Percentiles rank a stretch among this genome's conserved stretches.
Conservation (phyloP, 306 rosid species). For the Ceratonia siliqua region DNA sequence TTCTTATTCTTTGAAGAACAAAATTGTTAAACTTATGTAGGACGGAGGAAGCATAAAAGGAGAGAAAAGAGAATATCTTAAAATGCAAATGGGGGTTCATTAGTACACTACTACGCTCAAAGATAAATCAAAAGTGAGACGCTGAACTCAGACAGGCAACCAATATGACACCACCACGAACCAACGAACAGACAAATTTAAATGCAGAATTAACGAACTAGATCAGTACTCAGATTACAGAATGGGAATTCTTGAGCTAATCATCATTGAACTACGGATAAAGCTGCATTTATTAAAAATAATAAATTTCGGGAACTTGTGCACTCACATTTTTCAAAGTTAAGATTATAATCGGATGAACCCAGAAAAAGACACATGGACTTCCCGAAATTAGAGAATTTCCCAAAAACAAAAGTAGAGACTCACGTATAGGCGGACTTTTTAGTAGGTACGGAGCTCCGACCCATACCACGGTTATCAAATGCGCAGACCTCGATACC, state of each 20-base stretch:
- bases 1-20: background rate
- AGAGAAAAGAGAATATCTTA: background rate
- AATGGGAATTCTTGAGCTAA: background rate
- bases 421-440: constrained; percentile 85
- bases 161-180: background rate
- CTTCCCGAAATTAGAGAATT: background rate
- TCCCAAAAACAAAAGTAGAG: background rate
- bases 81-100: background rate
- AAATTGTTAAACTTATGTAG: background rate
- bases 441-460: constrained; percentile 65
- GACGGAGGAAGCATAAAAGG: background rate
- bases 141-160: background rate
- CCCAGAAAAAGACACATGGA: background rate
- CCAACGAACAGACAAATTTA: background rate
- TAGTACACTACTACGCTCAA: background rate
- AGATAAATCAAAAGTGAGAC: background rate
- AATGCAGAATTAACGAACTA: background rate
- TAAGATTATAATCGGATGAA: background rate
- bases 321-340: background rate
- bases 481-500: constrained; percentile 87
- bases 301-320: background rate
- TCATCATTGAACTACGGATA: background rate
- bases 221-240: background rate
- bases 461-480: constrained; percentile 95
- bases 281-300: background rate